A percentile compares a stretch with the other conserved stretches of the same genome.
These are phyloP conservation scores for Cordyceps fumosorosea DNA, from an alignment of 2,329 filamentous ascomycete genomes.

Conservation along the genomic window DNA sequence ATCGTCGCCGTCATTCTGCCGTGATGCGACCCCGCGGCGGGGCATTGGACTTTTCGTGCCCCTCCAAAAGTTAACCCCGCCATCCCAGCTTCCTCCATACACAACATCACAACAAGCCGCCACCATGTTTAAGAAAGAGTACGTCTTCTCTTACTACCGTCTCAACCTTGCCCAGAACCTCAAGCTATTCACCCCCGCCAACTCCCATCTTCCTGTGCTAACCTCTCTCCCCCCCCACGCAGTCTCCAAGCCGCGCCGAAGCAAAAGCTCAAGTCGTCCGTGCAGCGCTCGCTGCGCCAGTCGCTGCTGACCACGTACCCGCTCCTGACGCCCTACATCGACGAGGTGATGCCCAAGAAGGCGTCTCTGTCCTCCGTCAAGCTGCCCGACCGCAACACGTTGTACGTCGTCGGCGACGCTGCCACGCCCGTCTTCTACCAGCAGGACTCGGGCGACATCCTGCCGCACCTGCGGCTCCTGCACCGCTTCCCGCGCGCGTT, in stretches of 20 bases:
- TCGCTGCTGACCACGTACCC: slow-evolving; percentile 82
- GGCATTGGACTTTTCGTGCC: slow-evolving; percentile 15
- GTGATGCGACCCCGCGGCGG: slow-evolving; percentile 15
- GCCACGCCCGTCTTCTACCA: slow-evolving; percentile 82
- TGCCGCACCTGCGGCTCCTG: slow-evolving; percentile 83
- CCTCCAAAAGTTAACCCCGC: slow-evolving; percentile 11
- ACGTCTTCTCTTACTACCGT: slow-evolving; percentile 24
- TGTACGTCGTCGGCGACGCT: slow-evolving; percentile 69
- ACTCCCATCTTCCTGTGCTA: slow-evolving; percentile 18
- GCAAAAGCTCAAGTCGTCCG: slow-evolving; percentile 95
- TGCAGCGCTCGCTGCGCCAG: slow-evolving; percentile 77
- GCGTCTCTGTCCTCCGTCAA: slow-evolving; percentile 85
- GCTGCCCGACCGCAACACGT: slow-evolving; percentile 80
- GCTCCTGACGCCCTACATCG: slow-evolving; percentile 77
- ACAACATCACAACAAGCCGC: slow-evolving; percentile 15
- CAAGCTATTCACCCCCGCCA: background rate
- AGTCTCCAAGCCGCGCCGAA: slow-evolving; percentile 74
- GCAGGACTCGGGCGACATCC: slow-evolving; percentile 64
- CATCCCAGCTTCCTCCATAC: slow-evolving; percentile 13
- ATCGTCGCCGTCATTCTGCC: background rate
- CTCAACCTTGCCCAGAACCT: too few species aligned
- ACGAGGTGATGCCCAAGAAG: slow-evolving; percentile 94
- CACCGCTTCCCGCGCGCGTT: slow-evolving; percentile 86
- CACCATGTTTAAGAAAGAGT: slow-evolving; percentile 94
- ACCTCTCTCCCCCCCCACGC: slow-evolving; percentile 19